phyloP scores from a whole-genome alignment of 1,284 basidiomycete species.

The Ceratobasidium sp. region DNA sequence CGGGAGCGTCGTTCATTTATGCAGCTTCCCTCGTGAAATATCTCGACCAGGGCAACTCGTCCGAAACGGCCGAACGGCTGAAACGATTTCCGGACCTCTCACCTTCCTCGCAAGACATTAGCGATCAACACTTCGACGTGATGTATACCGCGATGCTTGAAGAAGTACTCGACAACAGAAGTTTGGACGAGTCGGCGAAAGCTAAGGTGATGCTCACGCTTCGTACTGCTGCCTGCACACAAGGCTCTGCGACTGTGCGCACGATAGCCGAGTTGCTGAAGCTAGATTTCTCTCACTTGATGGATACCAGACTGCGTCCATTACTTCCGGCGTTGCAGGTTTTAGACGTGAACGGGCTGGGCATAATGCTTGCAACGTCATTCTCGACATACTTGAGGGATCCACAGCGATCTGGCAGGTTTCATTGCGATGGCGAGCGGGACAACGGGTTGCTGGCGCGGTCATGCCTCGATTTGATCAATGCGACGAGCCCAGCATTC shows the following conservation, averaged over 20 bases:
- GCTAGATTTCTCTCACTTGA: neutral
- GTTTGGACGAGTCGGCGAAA: neutral
- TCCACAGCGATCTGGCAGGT: neutral
- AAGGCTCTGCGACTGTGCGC: neutral
- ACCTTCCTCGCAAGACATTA: neutral
- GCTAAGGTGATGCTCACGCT: neutral
- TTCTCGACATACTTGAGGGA: constrained; percentile 1
- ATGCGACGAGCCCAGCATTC: neutral
- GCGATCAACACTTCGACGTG: neutral
- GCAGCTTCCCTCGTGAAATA: constrained; percentile 24
- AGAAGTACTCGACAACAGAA: neutral
- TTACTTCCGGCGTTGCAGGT: constrained; percentile 2
- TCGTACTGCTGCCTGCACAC: neutral
- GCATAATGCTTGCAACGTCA: no score
- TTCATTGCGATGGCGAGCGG: neutral
- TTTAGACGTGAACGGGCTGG: no score
- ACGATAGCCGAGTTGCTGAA: neutral
- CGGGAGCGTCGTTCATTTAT: constrained; percentile 15
- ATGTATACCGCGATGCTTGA: constrained; percentile 27
- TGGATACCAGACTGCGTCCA: neutral
- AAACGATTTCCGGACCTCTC: neutral
- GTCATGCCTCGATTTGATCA: neutral
- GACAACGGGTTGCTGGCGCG: neutral
- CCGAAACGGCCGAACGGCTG: neutral
- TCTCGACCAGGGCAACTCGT: neutral